These are phyloP conservation scores for Parastagonospora nodorum DNA, from an alignment of 2,329 filamentous ascomycete genomes.

Conservation along the genomic window DNA sequence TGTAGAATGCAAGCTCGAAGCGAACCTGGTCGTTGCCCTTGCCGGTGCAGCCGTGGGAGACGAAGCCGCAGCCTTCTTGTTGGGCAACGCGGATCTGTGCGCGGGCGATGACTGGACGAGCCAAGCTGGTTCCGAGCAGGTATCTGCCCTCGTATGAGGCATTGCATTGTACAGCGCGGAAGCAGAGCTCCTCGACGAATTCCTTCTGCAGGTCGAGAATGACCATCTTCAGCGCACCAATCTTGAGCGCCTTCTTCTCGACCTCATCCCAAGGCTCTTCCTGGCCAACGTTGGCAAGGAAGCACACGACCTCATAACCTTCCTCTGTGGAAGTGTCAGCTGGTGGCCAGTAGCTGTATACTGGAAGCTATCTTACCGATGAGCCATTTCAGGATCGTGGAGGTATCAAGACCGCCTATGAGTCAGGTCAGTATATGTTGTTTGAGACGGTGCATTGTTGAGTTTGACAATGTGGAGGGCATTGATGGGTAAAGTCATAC, in stretches of 20 bases:
- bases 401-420: slow-evolving; percentile 63
- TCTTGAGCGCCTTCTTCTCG: slow-evolving; percentile 71
- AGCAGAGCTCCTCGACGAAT: slow-evolving; percentile 82
- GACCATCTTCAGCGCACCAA: slow-evolving; percentile 69
- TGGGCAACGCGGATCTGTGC: slow-evolving; percentile 68
- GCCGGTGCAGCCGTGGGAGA: slow-evolving; percentile 54
- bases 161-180: slow-evolving; percentile 76
- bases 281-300: slow-evolving; percentile 64
- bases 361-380: slow-evolving; percentile 21
- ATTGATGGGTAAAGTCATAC: slow-evolving; percentile 22
- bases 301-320: slow-evolving; percentile 67
- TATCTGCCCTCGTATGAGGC: slow-evolving; percentile 61
- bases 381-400: slow-evolving; percentile 51
- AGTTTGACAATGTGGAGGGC: not conserved
- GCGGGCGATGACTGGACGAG: slow-evolving; percentile 72
- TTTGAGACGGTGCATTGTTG: not conserved
- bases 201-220: slow-evolving; percentile 70
- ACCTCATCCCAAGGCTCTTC: slow-evolving; percentile 60
- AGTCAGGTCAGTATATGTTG: slow-evolving; percentile 29
- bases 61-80: slow-evolving; percentile 62
- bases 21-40: slow-evolving; percentile 68
- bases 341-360: not conserved
- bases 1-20: slow-evolving; percentile 67
- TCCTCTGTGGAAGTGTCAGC: slow-evolving; percentile 47
- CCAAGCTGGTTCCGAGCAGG: slow-evolving; percentile 63